A percentile compares a stretch with the other conserved stretches of the same genome.
These are phyloP conservation scores for Corinectria fuckeliana DNA, from an alignment of 2,329 filamentous ascomycete genomes.

Conservation along the genomic window DNA sequence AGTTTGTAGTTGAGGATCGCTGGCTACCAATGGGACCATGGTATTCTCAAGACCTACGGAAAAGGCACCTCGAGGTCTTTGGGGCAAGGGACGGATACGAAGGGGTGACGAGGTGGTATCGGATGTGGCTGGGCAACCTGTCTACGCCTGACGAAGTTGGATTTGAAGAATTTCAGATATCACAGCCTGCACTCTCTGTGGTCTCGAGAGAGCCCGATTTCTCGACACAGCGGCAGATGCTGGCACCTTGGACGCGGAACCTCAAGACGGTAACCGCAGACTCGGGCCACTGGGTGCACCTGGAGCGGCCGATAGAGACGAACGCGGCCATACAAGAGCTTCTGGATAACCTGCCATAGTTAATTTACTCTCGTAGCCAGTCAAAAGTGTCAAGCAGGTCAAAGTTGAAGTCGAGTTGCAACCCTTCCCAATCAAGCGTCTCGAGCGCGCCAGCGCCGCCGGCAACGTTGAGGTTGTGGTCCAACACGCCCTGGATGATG, in stretches of 20 bases:
- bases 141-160: conserved; percentile 36
- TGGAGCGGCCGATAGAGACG: conserved; percentile 37
- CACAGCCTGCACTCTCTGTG: conserved; percentile 35
- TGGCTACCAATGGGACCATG: conserved; percentile 33
- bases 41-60: conserved; percentile 34
- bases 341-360: neutral
- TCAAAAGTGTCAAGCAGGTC: conserved; percentile 58
- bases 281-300: conserved; percentile 45
- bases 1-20: conserved; percentile 34
- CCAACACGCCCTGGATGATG: conserved; percentile 58
- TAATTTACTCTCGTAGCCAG: conserved; percentile 45
- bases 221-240: conserved; percentile 33
- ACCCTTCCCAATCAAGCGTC: conserved; percentile 45
- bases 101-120: conserved; percentile 41
- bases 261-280: conserved; percentile 46
- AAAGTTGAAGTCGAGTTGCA: conserved; percentile 50
- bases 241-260: conserved; percentile 37
- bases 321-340: conserved; percentile 36
- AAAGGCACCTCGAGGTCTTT: conserved; percentile 34
- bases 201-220: conserved; percentile 24
- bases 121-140: conserved; percentile 41
- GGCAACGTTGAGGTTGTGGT: conserved; percentile 54
- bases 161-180: conserved; percentile 21
- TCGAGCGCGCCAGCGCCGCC: conserved; percentile 30
- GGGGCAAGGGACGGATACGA: conserved; percentile 35